phyloP scores from a whole-genome alignment of 176 grass and related monocot genomes.

The Raddia distichophylla region DNA sequence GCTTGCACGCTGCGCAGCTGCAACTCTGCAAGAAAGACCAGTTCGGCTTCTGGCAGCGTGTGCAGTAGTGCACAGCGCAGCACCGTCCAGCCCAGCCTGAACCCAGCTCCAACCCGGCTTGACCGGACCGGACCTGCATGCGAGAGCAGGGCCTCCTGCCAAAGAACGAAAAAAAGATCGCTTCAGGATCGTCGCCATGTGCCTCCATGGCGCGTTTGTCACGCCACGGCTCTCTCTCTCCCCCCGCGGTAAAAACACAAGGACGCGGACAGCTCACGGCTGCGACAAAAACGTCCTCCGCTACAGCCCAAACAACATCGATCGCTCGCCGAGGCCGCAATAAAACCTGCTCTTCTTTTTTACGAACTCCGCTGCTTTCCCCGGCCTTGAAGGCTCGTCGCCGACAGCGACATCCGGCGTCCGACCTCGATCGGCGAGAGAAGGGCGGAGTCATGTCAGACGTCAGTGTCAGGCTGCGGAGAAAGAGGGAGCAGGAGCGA shows the following conservation, averaged over 20 bases:
- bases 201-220: not conserved
- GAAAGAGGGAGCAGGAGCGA: not conserved
- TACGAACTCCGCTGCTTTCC: not conserved
- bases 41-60: not conserved
- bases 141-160: not conserved
- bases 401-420: not conserved
- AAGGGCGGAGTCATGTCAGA: not conserved
- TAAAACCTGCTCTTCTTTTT: not conserved
- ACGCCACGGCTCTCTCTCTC: not conserved
- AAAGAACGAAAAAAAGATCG: not conserved
- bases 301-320: not conserved
- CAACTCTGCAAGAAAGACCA: not conserved
- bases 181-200: not conserved
- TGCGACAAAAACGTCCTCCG: not conserved
- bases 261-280: accelerated
- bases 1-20: no score
- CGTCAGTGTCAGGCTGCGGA: no score
- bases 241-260: not conserved
- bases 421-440: not conserved
- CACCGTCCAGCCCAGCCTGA: no score
- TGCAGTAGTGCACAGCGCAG: not conserved
- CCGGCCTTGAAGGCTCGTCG: slow-evolving; percentile 15
- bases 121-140: not conserved
- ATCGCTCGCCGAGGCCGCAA: no score
- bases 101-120: not conserved